Evolutionary conservation across 2,329 filamentous ascomycete species (phyloP), one percentile per base, ranked within the genome.

Genomic region (Gaeumannomyces tritici): DNA sequence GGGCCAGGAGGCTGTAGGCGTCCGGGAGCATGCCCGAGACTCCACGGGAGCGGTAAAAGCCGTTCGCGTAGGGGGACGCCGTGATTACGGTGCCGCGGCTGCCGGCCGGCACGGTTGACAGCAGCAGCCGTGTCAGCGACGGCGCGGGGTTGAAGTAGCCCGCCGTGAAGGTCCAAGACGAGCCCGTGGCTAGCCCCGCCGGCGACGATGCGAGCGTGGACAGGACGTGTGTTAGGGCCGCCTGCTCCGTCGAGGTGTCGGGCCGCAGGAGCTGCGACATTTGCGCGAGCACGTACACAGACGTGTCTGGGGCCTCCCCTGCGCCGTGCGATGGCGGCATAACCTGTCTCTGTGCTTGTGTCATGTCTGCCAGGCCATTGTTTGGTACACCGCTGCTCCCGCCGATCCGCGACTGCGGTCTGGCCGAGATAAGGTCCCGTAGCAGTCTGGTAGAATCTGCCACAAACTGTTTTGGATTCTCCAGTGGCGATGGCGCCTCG

Each of bases 71-170:
- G 0, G 93, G 95, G 0, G 91, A 92, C 2, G 95, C 95, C 0
- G 95, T 97, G 62, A 99, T 88, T 27, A 99, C 90, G 0, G 89
- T 93, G 64, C 91, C 95, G 55, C 80, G 81, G 1, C 77, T 75
- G 0, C 88, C 89, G 1, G 86, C 83, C 6, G 59, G 59, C 7
- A 62, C 58, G 0, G 91, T 92, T 8, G 82, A 80, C 35, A 99
- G 85, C 0, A 99, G 80, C 0, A 96, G 83, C 54, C 87, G 84
- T 2, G 90, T 93, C 26, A 98, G 84, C 4, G 88, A 86, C 0
- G 92, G 89, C 8, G 92, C 92, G 62, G 96, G 96, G 77, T 99
- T 99, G 79, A 99, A 99, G 77, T 99, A 99, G 61, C 95, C 95
- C 0, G 95, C 95, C 0, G 95, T 98, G 73, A 99, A 98, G 0